These are phyloP conservation scores for Bipolaris gigantea DNA, from an alignment of 2,329 filamentous ascomycete genomes.

Conservation along the genomic window DNA sequence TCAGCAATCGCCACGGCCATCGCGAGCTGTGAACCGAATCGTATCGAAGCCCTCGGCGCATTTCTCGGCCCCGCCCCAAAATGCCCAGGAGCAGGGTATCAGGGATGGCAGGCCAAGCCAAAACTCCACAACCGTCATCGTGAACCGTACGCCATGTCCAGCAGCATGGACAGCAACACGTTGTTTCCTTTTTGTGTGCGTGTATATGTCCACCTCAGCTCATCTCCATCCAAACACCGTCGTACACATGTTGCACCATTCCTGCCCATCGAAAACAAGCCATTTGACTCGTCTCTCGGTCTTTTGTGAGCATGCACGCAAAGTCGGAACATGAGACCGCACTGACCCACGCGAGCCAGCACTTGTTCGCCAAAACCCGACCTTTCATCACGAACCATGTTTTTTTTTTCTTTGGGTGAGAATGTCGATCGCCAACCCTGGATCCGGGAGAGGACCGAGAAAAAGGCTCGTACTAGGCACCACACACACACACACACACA, in stretches of 20 bases:
- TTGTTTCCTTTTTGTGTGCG: too few species aligned
- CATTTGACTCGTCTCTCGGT: not conserved
- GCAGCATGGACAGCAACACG: not conserved
- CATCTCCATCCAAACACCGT: too few species aligned
- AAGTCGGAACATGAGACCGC: not conserved
- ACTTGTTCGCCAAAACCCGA: too few species aligned
- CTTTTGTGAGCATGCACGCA: not conserved
- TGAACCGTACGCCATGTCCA: slow-evolving; percentile 4
- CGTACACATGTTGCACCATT: too few species aligned
- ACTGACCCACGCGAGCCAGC: not conserved
- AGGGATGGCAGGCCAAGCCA: slow-evolving; percentile 7
- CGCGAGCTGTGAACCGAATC: slow-evolving; percentile 4
- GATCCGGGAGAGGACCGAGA: too few species aligned
- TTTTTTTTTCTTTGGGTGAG: too few species aligned
- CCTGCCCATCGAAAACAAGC: too few species aligned
- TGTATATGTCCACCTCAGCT: too few species aligned
- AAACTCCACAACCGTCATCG: slow-evolving; percentile 23
- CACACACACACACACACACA: not conserved
- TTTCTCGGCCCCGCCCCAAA: slow-evolving; percentile 22
- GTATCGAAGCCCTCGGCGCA: slow-evolving; percentile 17
- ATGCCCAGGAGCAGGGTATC: slow-evolving; percentile 21
- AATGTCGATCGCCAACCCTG: too few species aligned
- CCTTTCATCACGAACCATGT: too few species aligned
- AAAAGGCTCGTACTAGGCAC: too few species aligned
- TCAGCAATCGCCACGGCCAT: slow-evolving; percentile 6